These are phyloP conservation scores for Tetrastigma voinierianum DNA, from an alignment of 164 flowering plant genomes.

Conservation along the genomic window DNA sequence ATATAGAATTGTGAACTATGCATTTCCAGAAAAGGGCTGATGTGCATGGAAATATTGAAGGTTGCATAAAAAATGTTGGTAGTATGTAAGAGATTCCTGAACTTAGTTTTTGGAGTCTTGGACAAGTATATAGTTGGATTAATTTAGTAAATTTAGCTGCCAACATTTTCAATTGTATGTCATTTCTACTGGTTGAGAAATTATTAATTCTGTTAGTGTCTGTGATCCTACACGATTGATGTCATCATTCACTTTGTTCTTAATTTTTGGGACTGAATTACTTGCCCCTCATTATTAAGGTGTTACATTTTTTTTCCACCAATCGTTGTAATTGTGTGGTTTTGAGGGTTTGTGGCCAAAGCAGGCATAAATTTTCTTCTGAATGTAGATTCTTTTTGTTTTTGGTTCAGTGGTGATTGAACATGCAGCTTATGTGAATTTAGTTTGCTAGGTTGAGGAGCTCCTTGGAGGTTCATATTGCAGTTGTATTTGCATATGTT, in stretches of 20 bases:
- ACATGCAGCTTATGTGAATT: neutral
- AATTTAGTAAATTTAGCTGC: neutral
- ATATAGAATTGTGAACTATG: neutral
- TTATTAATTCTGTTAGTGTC: neutral
- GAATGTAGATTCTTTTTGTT: neutral
- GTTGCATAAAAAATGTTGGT: no score
- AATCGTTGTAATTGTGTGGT: neutral
- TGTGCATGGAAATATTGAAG: neutral
- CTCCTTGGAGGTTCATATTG: neutral
- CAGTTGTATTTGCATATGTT: slow-evolving; percentile 1
- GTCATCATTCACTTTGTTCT: neutral
- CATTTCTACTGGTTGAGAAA: neutral
- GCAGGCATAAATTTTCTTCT: neutral
- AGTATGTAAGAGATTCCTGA: no score
- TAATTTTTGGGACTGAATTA: neutral
- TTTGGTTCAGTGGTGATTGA: neutral
- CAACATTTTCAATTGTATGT: neutral
- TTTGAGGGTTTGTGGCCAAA: neutral
- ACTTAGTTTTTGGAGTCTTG: neutral
- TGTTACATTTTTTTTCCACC: neutral
- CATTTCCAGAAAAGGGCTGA: neutral
- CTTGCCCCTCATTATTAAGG: neutral
- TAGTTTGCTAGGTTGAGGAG: neutral
- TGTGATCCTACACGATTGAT: neutral
- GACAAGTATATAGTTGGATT: neutral